Conservation (phyloP, 129 eudicot genomes). For the Flaveria bidentis region DNA sequence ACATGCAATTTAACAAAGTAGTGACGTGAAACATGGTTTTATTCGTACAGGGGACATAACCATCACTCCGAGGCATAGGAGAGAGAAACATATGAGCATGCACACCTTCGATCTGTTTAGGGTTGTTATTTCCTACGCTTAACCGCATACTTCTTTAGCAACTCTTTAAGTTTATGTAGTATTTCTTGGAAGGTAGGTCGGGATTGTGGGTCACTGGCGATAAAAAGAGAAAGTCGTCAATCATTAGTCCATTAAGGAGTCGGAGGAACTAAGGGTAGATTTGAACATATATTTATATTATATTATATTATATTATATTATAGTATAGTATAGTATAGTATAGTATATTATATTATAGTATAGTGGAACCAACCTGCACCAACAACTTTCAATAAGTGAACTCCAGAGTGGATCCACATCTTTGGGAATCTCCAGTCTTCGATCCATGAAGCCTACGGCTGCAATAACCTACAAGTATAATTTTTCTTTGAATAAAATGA, state of each 20-base stretch:
- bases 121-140: neutral
- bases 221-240: neutral
- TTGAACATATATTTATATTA: no score
- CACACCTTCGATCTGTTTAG: no score
- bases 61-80: no score
- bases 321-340: no score
- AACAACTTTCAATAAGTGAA: conserved; percentile 73
- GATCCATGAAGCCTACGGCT: conserved; percentile 86
- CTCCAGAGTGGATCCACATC: conserved; percentile 78
- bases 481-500: no score
- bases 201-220: conserved; percentile 55
- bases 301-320: no score
- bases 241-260: neutral
- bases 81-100: no score
- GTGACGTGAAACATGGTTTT: no score
- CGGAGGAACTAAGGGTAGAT: no score
- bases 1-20: no score
- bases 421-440: conserved; percentile 67
- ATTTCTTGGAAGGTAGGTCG: conserved; percentile 80
- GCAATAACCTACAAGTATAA: conserved; percentile 58
- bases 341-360: no score
- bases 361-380: conserved; percentile 50
- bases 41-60: no score
- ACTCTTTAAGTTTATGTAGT: conserved; percentile 55
- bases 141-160: conserved; percentile 43